phyloP scores from a whole-genome alignment of 495 filamentous ascomycete species.

The Talaromyces borbonicus region DNA sequence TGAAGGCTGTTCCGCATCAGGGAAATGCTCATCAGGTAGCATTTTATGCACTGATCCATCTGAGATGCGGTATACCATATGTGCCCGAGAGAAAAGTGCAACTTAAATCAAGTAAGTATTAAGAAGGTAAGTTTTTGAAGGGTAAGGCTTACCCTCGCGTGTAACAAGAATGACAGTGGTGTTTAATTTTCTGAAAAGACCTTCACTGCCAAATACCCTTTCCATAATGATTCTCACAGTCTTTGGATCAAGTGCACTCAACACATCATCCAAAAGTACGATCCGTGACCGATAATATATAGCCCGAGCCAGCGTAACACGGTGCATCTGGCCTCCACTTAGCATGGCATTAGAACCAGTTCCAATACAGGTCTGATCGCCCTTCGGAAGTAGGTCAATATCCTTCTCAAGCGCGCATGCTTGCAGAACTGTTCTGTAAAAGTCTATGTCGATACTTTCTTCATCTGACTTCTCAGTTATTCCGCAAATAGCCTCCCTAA shows the following conservation, averaged over 20 bases:
- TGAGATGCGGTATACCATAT: background rate
- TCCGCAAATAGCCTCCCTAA: slow-evolving; percentile 48
- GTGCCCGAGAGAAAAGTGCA: background rate
- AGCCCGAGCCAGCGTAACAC: slow-evolving; percentile 49
- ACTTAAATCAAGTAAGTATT: background rate
- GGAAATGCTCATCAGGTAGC: background rate
- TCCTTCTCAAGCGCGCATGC: slow-evolving; percentile 53
- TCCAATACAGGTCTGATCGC: slow-evolving; percentile 49
- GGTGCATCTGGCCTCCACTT: slow-evolving; percentile 58
- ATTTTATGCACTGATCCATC: background rate
- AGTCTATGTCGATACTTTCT: slow-evolving; percentile 34
- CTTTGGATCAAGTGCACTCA: slow-evolving; percentile 49
- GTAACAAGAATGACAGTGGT: slow-evolving; percentile 28
- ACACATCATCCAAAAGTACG: slow-evolving; percentile 48
- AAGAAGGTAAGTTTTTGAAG: background rate
- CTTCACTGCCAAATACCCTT: slow-evolving; percentile 41
- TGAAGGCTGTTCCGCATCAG: background rate
- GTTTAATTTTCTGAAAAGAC: slow-evolving; percentile 39
- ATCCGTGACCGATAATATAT: slow-evolving; percentile 43
- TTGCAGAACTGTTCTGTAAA: slow-evolving; percentile 51
- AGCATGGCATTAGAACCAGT: slow-evolving; percentile 49
- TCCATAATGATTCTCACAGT: slow-evolving; percentile 52
- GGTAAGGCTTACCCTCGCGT: slow-evolving; percentile 1
- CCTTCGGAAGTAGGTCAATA: slow-evolving; percentile 41
- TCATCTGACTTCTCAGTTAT: slow-evolving; percentile 19